Evolutionary conservation across 192 early-diverging fungal species (phyloP), one percentile per base, ranked within the genome.

Genomic region (Obelidium mucronatum): DNA sequence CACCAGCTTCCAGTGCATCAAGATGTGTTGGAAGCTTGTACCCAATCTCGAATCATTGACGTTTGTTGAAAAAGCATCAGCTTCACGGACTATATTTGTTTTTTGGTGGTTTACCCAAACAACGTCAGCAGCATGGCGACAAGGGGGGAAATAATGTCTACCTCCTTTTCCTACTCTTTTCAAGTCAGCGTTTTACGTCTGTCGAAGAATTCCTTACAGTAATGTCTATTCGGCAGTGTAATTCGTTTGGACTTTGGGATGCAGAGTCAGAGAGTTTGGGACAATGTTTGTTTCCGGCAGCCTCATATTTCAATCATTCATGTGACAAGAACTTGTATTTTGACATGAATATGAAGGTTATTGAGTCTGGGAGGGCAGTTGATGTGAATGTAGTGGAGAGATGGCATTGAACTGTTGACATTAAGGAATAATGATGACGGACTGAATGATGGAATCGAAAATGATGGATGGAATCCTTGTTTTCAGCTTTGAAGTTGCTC

Each of bases 191-290:
- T n/a, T n/a, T n/a, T n/a, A n/a, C n/a, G n/a, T n/a, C n/a, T n/a
- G n/a, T n/a, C n/a, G n/a, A n/a, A n/a, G n/a, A n/a, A n/a, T n/a
- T n/a, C n/a, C n/a, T n/a, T n/a, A n/a, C n/a, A 33, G 22, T 44
- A 39, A 74, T 80, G n/a, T n/a, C n/a, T n/a, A 81, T 81, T 42
- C 37, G 77, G 1, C 61, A 72, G 51, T 64, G 40, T 48, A 81
- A 81, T 48, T 64, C 13, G 24, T 81, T 81, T 44, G 79, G 79
- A 1, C 63, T 81, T 28, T 81, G 75, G 76, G 79, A 81, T 39
- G 22, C 19, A 24, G 75, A 72, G 36, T 28, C 30, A n/a, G 79
- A 78, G 55, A 33, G 60, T 2, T 24, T 81, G 17, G 79, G 79
- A 39, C 79, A 81, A 22, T 54, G 34, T 22, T 28, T 81, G 39